Evolutionary conservation across 2,329 filamentous ascomycete genomes (phyloP), one percentile per base, ranked within the genome.

Genomic region (Talaromyces sp.): DNA sequence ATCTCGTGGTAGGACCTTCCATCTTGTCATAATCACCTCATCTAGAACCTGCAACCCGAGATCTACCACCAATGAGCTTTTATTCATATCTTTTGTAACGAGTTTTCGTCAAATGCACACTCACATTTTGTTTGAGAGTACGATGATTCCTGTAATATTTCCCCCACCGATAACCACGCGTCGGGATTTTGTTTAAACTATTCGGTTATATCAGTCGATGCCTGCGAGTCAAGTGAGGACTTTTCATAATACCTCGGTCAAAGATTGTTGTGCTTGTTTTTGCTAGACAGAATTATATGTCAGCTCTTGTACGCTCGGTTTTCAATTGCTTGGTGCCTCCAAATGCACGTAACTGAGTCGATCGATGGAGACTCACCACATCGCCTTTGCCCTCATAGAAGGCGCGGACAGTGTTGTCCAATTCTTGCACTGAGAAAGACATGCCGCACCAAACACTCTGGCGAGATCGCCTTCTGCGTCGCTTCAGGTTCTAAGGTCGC

Each of bases 171-270:
- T 70, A 98, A 87, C 95, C 95, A 99, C 67, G 95, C 90, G 83
- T 99, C 95, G 66, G 94, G 93, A 75, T 98, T 96, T 83, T 98
- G 95, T 81, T 98, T 98, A 86, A 99, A 99, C 92, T 98, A 74
- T 22, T 43, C 22, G 45, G 19, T 65, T 64, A n/a, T 17, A 62
- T 64, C 17, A 47, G 63, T 67, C 27, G 66, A 60, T 68, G 70
- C 71, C 69, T 39, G 61, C 10, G 39, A 33, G 61, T 50, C 61
- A 62, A 35, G 66, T 27, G 35, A 35, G 33, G 58, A 39, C 39
- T 31, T 52, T 39, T 25, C 60, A 67, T 67, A 86, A 77, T 86
- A 94, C 92, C 87, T 96, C 92, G 81, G 97, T 97, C 77, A 98
- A 83, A 67, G 92, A 89, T 76, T 92, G 90, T 80, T 97, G 92